Conservation (phyloP, 1,139 yeast species). For the Blastobotrys buckinghamii region DNA sequence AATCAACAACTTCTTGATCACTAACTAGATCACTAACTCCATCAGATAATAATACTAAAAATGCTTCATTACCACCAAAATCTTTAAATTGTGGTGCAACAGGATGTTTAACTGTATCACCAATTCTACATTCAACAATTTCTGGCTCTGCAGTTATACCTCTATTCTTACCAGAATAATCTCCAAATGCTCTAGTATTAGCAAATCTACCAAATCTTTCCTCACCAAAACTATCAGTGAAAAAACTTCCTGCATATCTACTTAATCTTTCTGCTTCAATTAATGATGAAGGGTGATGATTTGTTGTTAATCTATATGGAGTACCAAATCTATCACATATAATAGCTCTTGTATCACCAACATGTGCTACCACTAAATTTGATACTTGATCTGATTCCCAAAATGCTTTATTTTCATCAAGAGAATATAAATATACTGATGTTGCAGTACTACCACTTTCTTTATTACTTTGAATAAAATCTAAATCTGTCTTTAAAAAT, state of each 20-base stretch:
- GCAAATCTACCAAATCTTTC: constrained; percentile 80
- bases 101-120: constrained; percentile 34
- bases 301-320: constrained; percentile 70
- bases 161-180: constrained; percentile 64
- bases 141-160: constrained; percentile 96
- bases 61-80: constrained; percentile 67
- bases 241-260: constrained; percentile 63
- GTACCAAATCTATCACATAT: constrained; percentile 54
- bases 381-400: constrained; percentile 69
- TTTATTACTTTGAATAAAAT: constrained; percentile 29
- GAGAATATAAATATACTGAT: constrained; percentile 57
- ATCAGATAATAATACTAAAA: constrained; percentile 71
- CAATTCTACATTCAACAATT: constrained; percentile 58
- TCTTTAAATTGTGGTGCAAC: constrained; percentile 8
- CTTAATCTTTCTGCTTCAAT: constrained; percentile 68
- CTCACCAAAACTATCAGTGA: constrained; percentile 91
- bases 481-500: constrained; percentile 55
- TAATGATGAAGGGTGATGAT: constrained; percentile 85
- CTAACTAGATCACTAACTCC: constrained; percentile 77
- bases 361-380: constrained; percentile 73
- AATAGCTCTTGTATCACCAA: constrained; percentile 93
- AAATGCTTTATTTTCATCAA: constrained; percentile 43
- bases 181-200: constrained; percentile 93
- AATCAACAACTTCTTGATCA: constrained; percentile 89
- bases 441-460: constrained; percentile 83